Evolutionary conservation across 2,329 filamentous ascomycete species (phyloP).

Genomic region (Trichoderma simmonsii): DNA sequence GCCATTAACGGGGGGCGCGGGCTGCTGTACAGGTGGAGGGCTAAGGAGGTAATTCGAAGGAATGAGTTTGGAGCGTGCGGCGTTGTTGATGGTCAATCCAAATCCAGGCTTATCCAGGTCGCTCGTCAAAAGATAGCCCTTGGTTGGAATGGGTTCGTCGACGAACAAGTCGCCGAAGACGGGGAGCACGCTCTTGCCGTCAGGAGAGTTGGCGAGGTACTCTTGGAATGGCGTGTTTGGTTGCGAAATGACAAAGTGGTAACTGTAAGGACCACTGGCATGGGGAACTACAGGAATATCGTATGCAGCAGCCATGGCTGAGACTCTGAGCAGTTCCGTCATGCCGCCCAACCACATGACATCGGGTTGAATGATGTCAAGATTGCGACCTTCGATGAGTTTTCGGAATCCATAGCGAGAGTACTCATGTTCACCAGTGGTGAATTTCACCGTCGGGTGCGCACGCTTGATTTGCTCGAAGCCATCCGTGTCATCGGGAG

Average conservation of each 20-base stretch:
- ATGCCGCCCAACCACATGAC: conserved; percentile 97
- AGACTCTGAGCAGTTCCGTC: conserved; percentile 86
- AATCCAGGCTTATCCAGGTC: conserved; percentile 88
- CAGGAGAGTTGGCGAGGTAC: conserved; percentile 88
- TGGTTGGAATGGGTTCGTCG: conserved; percentile 83
- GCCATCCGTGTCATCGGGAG: conserved; percentile 87
- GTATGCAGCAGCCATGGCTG: conserved; percentile 86
- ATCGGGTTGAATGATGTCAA: conserved; percentile 93
- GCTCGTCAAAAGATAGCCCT: conserved; percentile 73
- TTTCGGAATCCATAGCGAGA: conserved; percentile 93
- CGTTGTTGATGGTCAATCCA: conserved; percentile 80
- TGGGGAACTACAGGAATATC: conserved; percentile 95
- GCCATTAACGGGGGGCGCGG: conserved; percentile 2
- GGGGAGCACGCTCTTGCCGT: conserved; percentile 83
- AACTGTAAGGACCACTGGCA: conserved; percentile 89
- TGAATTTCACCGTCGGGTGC: conserved; percentile 88
- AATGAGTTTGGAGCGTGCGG: conserved; percentile 67
- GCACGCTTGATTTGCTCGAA: conserved; percentile 87
- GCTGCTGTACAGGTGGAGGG: conserved; percentile 50
- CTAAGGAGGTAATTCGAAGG: conserved; percentile 70
- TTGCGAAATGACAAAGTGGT: conserved; percentile 93
- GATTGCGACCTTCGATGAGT: conserved; percentile 83
- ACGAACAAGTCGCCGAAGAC: conserved; percentile 76
- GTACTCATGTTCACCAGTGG: conserved; percentile 94
- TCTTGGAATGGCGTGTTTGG: conserved; percentile 94